Conservation (phyloP, 495 filamentous ascomycete genomes). For the Lophium mytilinum region DNA sequence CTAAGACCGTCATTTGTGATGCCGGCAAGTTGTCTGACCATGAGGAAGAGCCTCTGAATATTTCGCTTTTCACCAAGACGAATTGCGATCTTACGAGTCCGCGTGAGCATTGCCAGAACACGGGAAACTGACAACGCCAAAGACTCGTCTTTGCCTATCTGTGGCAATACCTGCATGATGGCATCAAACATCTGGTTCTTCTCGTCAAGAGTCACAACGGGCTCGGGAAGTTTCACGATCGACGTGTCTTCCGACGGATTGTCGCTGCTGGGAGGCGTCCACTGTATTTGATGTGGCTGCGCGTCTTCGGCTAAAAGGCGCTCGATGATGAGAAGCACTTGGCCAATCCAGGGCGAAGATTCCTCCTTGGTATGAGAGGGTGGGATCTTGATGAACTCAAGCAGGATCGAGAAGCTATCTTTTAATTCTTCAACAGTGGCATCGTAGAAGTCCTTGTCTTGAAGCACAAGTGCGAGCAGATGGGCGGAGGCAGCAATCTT, state of each 20-base stretch:
- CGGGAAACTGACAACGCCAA: constrained; percentile 77
- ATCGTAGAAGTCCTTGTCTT: constrained; percentile 71
- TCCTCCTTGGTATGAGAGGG: constrained; percentile 60
- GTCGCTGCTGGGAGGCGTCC: constrained; percentile 50
- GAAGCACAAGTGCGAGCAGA: constrained; percentile 78
- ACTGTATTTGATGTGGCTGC: constrained; percentile 63
- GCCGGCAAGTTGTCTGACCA: constrained; percentile 83
- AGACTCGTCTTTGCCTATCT: constrained; percentile 76
- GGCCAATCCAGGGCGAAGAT: constrained; percentile 82
- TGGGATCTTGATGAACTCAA: constrained; percentile 73
- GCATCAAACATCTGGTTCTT: constrained; percentile 63
- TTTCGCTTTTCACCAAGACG: constrained; percentile 78
- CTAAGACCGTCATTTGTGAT: constrained; percentile 66
- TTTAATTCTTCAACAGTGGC: constrained; percentile 67
- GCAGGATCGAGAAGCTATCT: constrained; percentile 65
- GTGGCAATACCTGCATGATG: constrained; percentile 72
- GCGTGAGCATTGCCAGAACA: constrained; percentile 83
- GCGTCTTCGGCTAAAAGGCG: constrained; percentile 80
- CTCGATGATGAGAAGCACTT: constrained; percentile 83
- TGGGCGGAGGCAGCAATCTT: constrained; percentile 92
- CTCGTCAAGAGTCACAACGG: constrained; percentile 56
- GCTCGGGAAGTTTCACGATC: constrained; percentile 50
- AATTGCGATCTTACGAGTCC: constrained; percentile 63
- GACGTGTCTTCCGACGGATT: constrained; percentile 39
- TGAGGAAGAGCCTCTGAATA: constrained; percentile 82